Evolutionary conservation across 345 rosid genomes (phyloP).

Genomic region (Pistacia integerrima): DNA sequence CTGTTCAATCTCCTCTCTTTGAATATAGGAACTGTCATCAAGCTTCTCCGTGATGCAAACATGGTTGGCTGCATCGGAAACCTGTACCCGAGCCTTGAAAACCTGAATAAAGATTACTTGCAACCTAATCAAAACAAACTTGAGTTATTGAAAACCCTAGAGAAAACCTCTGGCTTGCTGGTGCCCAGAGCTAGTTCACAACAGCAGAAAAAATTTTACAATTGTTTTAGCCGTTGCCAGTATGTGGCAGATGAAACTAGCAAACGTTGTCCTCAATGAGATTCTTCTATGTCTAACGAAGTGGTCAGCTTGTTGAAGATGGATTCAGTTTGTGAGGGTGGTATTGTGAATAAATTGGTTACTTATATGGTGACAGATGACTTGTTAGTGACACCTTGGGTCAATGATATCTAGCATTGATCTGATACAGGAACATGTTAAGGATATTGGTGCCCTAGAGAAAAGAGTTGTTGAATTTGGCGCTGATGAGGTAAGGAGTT

Average conservation of each 20-base stretch:
- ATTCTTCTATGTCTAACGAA: too few species aligned
- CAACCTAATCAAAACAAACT: not conserved
- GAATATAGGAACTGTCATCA: conserved; percentile 14
- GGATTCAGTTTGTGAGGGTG: not conserved
- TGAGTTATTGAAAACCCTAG: not conserved
- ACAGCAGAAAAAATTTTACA: not conserved
- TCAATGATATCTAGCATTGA: conserved; percentile 19
- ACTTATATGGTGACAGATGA: conserved; percentile 25
- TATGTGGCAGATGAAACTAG: not conserved
- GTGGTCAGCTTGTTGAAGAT: too few species aligned
- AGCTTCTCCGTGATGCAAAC: not conserved
- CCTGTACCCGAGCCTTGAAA: not conserved
- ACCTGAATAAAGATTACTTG: not conserved
- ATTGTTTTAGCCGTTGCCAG: not conserved
- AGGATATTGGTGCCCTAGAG: conserved; percentile 16
- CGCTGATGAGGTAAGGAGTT: conserved; percentile 11
- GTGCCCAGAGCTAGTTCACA: not conserved
- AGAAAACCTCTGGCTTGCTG: too few species aligned
- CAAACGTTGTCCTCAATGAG: not conserved
- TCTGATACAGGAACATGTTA: not conserved
- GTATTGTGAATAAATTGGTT: conserved; percentile 15
- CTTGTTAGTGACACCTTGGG: conserved; percentile 7
- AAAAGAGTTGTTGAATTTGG: conserved; percentile 24
- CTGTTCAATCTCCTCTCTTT: conserved; percentile 22
- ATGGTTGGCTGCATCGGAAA: conserved; percentile 19